A percentile compares a stretch with the other conserved stretches of the same genome.
Evolutionary conservation across 805 yeast species (phyloP).

Genomic region (Candida sakaeoensis): DNA sequence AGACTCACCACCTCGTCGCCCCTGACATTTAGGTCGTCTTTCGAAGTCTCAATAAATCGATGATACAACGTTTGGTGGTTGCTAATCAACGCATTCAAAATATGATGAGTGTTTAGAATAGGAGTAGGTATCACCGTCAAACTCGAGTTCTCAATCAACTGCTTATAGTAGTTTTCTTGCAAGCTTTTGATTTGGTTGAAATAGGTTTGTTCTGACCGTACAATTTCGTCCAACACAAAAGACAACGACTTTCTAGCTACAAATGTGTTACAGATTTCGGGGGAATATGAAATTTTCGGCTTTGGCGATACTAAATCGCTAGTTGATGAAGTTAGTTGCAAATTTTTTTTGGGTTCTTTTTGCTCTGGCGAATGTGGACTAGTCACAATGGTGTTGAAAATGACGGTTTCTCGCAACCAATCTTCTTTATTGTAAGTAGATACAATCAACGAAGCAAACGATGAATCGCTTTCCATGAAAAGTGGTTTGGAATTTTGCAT

Average conservation of each 20-base stretch:
- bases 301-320: conserved; percentile 17
- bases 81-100: conserved; percentile 16
- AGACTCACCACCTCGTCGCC: conserved; percentile 1
- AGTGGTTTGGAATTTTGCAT: too few relatives aligned
- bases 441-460: neutral
- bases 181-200: conserved; percentile 43
- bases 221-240: conserved; percentile 40
- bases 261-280: conserved; percentile 7
- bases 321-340: neutral
- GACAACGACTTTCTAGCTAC: conserved; percentile 12
- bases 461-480: neutral
- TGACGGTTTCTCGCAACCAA: neutral
- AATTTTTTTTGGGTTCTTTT: neutral
- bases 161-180: conserved; percentile 40
- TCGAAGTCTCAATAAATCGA: neutral
- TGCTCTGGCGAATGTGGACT: conserved; percentile 2
- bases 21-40: neutral
- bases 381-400: neutral
- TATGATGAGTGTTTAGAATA: conserved; percentile 7
- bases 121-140: conserved; percentile 27
- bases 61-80: conserved; percentile 26
- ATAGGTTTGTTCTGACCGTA: conserved; percentile 47
- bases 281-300: conserved; percentile 19
- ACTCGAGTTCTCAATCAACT: conserved; percentile 22
- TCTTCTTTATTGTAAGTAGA: neutral